These are phyloP conservation scores for Citeromyces matritensis DNA, from an alignment of 805 yeast genomes.

Conservation along the genomic window DNA sequence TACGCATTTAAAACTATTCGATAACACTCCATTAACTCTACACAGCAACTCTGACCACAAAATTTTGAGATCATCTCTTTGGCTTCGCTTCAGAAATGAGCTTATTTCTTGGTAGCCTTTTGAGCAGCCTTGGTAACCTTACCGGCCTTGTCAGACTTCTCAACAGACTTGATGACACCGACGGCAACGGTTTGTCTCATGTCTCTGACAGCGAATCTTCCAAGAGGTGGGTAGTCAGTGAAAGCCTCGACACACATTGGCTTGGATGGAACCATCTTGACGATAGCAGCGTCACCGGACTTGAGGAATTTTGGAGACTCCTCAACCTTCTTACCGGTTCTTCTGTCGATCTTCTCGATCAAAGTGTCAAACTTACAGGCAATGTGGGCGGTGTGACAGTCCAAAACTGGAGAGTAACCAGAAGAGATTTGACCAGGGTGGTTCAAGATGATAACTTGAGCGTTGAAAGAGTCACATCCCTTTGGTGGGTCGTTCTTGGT, in stretches of 20 bases:
- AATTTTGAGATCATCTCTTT: too few relatives aligned
- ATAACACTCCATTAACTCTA: too few relatives aligned
- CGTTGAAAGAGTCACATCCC: slow-evolving; percentile 68
- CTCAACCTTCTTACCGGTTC: slow-evolving; percentile 85
- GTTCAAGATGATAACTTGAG: slow-evolving; percentile 79
- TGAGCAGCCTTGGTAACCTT: slow-evolving; percentile 95
- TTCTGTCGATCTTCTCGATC: slow-evolving; percentile 76
- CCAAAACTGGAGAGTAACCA: slow-evolving; percentile 85
- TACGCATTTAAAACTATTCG: too few relatives aligned
- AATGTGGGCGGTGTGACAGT: slow-evolving; percentile 89
- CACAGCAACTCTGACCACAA: too few relatives aligned
- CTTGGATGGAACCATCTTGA: slow-evolving; percentile 76
- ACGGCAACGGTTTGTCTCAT: slow-evolving; percentile 99
- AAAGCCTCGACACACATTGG: slow-evolving; percentile 93
- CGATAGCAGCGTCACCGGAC: slow-evolving; percentile 95
- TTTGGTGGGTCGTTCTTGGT: slow-evolving; percentile 80
- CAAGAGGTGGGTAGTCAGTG: slow-evolving; percentile 91
- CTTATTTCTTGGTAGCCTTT: slow-evolving; percentile 69
- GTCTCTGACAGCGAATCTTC: slow-evolving; percentile 98
- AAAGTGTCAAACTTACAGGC: slow-evolving; percentile 72
- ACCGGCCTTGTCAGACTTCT: slow-evolving; percentile 75
- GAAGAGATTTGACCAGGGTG: slow-evolving; percentile 87
- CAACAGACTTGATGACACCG: slow-evolving; percentile 96
- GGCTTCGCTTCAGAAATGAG: too few relatives aligned
- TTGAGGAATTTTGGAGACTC: slow-evolving; percentile 86